Evolutionary conservation across 73 alveolate species (phyloP), one percentile per base, ranked within the genome.

Genomic region (Diophrys appendiculata): DNA sequence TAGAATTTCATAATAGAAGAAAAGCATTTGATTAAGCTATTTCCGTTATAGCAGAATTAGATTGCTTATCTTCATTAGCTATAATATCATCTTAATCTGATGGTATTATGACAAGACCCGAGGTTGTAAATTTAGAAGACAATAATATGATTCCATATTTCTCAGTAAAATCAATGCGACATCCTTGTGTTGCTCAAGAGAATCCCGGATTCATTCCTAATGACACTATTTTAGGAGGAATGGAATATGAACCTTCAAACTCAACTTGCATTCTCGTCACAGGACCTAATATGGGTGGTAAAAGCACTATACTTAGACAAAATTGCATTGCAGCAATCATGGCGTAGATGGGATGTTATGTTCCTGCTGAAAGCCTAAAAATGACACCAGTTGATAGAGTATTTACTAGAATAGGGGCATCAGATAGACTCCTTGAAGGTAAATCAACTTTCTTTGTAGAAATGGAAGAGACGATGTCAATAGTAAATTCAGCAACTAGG

Each of bases 221-320:
- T 76, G 88, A 87, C 60, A 88, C 91, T 0, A 67, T 88, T 14
- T 73, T 92, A 23, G 85, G 85, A 64, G 99, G 97, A 8, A 87
- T 86, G 71, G 71, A 52, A 54, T 78, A 87, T 33, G 69, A n/a
- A n/a, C n/a, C n/a, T 77, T 14, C 31, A 55, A 76, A 69, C 35
- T 35, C 76, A n/a, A 74, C 78, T 53, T 80, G 78, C 23, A 73
- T 90, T 34, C 84, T 95, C 25, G 93, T 96, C 55, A 96, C 98
- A 23, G 99, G 99, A 24, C 99, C 99, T 29, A 96, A 96, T 72
- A 96, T 96, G 99, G 98, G 99, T 1, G 99, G 99, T 43, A 96
- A 96, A 77, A 93, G 98, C 18, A 96, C 99, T 18, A 80, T 95
- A 33, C 88, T 96, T 33, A 77, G 99, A 73, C 84, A 91, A 83